A percentile compares a stretch with the other conserved stretches of the same genome.
Conservation (phyloP, 257 asterid species). For the Przewalskia tangutica region DNA sequence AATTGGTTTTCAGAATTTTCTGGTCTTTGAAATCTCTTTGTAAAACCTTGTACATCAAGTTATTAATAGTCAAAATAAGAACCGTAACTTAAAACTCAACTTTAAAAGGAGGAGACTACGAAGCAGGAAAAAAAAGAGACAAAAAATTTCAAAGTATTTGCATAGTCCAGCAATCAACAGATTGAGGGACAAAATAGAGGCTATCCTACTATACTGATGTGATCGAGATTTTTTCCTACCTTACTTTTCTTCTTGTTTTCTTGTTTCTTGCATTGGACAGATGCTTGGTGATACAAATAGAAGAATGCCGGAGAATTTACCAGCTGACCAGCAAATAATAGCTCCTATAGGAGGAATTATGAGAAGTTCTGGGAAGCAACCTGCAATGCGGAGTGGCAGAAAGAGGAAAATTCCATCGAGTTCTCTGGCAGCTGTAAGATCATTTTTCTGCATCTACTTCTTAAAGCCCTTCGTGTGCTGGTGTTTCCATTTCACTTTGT, state of each 20-base stretch:
- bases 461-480: background rate
- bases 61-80: background rate
- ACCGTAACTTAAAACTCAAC: background rate
- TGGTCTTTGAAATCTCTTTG: background rate
- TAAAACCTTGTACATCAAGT: background rate
- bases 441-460: slow-evolving; percentile 1
- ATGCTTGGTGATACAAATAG: background rate
- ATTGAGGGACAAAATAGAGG: background rate
- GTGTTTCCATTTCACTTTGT: background rate
- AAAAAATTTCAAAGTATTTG: background rate
- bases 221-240: background rate
- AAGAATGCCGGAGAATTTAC: background rate
- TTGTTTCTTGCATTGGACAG: background rate
- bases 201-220: background rate
- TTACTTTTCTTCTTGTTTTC: background rate
- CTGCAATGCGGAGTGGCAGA: background rate
- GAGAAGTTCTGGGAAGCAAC: background rate
- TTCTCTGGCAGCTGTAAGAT: background rate
- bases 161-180: background rate
- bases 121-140: background rate
- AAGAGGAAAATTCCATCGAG: background rate
- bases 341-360: background rate
- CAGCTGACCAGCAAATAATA: background rate
- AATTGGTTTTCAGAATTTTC: background rate
- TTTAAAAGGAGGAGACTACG: background rate